Percentiles rank a stretch among this genome's conserved stretches.
phyloP scores from a whole-genome alignment of 2,329 filamentous ascomycete genomes.

The Fusarium liriodendri region DNA sequence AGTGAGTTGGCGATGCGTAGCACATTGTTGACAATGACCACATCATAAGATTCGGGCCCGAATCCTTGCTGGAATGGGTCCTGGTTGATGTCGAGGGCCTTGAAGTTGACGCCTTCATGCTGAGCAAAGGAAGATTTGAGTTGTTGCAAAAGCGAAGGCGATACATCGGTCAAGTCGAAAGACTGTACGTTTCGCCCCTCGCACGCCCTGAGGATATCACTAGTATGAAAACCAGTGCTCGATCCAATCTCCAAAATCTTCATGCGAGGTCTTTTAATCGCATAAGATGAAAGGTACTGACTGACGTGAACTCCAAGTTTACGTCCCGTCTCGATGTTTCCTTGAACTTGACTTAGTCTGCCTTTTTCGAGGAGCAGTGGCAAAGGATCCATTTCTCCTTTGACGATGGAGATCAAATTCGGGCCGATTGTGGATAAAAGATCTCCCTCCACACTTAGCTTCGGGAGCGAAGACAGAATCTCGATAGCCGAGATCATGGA shows the following conservation, averaged over 20 bases:
- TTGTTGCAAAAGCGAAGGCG: neutral
- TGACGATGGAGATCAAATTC: constrained; percentile 1
- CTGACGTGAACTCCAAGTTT: neutral
- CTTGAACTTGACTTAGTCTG: neutral
- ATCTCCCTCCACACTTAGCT: constrained; percentile 12
- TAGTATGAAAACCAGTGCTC: neutral
- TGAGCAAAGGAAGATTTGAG: neutral
- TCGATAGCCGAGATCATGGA: constrained; percentile 24
- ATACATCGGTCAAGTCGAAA: constrained; percentile 11
- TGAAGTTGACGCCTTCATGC: neutral
- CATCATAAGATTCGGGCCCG: neutral
- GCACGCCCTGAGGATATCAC: neutral
- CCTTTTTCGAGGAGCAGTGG: neutral
- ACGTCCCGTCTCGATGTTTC: neutral
- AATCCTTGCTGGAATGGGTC: constrained; percentile 23
- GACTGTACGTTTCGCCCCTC: neutral
- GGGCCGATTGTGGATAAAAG: constrained; percentile 22
- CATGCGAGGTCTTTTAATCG: neutral
- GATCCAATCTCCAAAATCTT: constrained; percentile 16
- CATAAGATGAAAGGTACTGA: constrained; percentile 9
- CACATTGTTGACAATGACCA: constrained; percentile 11
- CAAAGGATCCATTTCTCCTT: neutral
- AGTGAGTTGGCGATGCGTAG: constrained; percentile 3
- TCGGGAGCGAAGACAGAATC: constrained; percentile 15
- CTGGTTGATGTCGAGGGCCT: constrained; percentile 5